Base-by-base conservation (phyloP, 2,329 filamentous ascomycete genomes). In the Alternaria atra region DNA sequence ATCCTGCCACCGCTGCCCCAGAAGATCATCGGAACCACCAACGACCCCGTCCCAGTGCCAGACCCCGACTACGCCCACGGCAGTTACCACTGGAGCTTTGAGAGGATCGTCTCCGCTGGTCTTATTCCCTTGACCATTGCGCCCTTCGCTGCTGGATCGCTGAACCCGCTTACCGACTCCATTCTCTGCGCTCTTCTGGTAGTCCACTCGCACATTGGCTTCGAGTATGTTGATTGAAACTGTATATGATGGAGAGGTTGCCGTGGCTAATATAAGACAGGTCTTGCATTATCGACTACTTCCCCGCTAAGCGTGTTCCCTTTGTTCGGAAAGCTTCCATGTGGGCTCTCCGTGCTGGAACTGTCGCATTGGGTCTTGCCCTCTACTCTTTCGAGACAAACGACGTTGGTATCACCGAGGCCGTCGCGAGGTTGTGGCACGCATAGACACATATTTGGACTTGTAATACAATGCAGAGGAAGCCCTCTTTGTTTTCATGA, bases 381-480 rank as follows among this genome's bases (percentile, higher is more conserved):
- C 86, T 98, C 75, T 99, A 99, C 83, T 94, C 98, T 81, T 98
- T 98, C 74, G 95, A 99, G 89, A 99, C 95, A 32, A 98, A 97
- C 77, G 95, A 99, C 71, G 93, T 99, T 53, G 95, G 95, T 68
- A 80, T 99, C 61, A 97, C 93, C 8, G 94, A 97, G 85, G 90
- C 90, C 32, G 85, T 97, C 69, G 93, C 91, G 86, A 88, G 91
- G 77, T 84, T 98, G 65, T 99, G 95, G 95, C 92, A 86, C 75
- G 94, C 95, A 74, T 92, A 80, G 67, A 50, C 25, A 17, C 25
- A 59, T 12, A 4, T 12, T n/a, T 12, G 8, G 44, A 25, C 10
- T 34, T 54, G 46, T 55, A 62, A 52, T 57, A 44, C 29, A 60
- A 55, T 52, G 47, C 44, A 60, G 15, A 55, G 44, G 39, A 9